Percentiles rank a stretch among this genome's conserved stretches.
Evolutionary conservation across 257 asterid species (phyloP).

Genomic region (Cynanchum wilfordii): DNA sequence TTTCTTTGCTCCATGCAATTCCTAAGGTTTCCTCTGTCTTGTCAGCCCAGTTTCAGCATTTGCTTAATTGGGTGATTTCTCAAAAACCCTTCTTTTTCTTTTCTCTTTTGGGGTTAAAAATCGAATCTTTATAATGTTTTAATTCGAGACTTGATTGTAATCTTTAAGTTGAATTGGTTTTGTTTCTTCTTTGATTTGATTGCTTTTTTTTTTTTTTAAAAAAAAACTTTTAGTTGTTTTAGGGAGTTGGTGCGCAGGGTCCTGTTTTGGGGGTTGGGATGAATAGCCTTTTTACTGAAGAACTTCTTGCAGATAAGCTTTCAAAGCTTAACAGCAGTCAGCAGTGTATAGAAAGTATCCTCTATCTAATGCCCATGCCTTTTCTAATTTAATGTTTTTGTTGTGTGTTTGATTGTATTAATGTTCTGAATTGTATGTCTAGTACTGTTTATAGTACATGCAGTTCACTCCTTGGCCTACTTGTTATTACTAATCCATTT

Average conservation of each 20-base stretch:
- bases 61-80: conserved; percentile 31
- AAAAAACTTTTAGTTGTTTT: conserved; percentile 5
- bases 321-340: conserved; percentile 84
- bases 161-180: conserved; percentile 5
- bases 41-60: conserved; percentile 21
- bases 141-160: conserved; percentile 31
- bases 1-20: conserved; percentile 19
- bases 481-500: background rate
- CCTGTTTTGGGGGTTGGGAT: conserved; percentile 40
- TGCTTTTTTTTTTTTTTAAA: conserved; percentile 13
- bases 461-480: background rate
- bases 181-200: conserved; percentile 5
- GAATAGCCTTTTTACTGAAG: conserved; percentile 69
- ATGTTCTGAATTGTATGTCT: background rate
- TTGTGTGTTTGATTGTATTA: background rate
- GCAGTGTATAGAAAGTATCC: conserved; percentile 95
- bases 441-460: conserved; percentile 4
- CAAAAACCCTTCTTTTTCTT: conserved; percentile 25
- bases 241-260: conserved; percentile 26
- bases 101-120: conserved; percentile 5
- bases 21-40: conserved; percentile 5
- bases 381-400: background rate
- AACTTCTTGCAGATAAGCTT: conserved; percentile 84
- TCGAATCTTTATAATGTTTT: conserved; percentile 13
- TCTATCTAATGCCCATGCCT: conserved; percentile 8